Evolutionary conservation across 345 rosid genomes (phyloP).

Genomic region (Trapa bicornis): DNA sequence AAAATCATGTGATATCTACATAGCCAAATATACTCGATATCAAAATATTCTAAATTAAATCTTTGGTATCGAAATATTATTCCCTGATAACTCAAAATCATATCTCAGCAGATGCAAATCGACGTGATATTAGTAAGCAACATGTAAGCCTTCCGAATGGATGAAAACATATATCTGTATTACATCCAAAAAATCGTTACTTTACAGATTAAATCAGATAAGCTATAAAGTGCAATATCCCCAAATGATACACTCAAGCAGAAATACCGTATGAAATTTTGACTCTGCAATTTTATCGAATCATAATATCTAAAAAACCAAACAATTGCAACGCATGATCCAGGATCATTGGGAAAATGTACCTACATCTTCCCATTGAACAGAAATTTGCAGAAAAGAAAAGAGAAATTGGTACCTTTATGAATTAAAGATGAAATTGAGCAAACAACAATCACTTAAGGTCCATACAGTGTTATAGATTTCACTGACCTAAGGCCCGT

Average conservation of each 20-base stretch:
- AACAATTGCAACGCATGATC: background rate
- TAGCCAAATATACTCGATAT: no score
- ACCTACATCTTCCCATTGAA: background rate
- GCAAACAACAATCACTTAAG: background rate
- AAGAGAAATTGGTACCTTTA: background rate
- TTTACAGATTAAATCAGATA: background rate
- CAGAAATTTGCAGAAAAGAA: background rate
- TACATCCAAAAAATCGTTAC: background rate
- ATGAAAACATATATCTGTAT: background rate
- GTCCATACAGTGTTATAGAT: background rate
- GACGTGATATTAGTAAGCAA: background rate
- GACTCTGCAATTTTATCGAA: background rate
- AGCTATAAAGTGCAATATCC: background rate
- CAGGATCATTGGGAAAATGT: background rate
- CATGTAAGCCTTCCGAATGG: no score
- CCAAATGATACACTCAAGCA: constrained; percentile 1
- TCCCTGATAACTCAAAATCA: background rate
- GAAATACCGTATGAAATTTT: background rate
- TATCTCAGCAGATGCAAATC: no score
- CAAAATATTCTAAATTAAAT: no score
- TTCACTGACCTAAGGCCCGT: constrained; percentile 63
- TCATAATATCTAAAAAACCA: background rate
- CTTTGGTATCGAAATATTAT: no score
- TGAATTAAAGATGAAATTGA: background rate
- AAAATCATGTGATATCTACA: background rate